Percentiles rank a stretch among this genome's conserved stretches.
Evolutionary conservation across 805 yeast genomes (phyloP).

Genomic region (Starmera caribaea): DNA sequence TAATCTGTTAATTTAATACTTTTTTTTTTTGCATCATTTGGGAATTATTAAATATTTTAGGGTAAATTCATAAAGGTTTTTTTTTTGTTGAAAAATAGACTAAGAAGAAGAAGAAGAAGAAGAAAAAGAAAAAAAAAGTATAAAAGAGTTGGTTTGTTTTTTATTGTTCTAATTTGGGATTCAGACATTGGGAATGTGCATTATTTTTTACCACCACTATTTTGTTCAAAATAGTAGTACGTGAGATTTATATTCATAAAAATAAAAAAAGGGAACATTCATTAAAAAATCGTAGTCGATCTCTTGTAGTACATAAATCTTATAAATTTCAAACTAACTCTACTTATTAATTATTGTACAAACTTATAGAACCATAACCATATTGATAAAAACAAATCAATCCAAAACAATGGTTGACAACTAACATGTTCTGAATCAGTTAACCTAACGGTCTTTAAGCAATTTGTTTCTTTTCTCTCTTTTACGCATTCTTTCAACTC

Average conservation of each 20-base stretch:
- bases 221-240: too few species aligned
- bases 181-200: slow-evolving; percentile 16
- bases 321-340: too few species aligned
- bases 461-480: slow-evolving; percentile 93
- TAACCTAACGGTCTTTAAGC: slow-evolving; percentile 68
- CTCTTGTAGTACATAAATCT: too few species aligned
- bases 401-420: too few species aligned
- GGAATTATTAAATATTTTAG: background rate
- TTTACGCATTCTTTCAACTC: slow-evolving; percentile 80
- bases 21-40: background rate
- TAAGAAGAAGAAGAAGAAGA: background rate
- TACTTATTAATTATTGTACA: too few species aligned
- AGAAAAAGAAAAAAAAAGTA: slow-evolving; percentile 4
- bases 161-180: slow-evolving; percentile 10
- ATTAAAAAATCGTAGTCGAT: too few species aligned
- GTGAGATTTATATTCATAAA: too few species aligned
- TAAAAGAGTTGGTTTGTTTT: slow-evolving; percentile 13
- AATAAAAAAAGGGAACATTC: too few species aligned
- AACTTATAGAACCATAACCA: too few species aligned
- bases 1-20: background rate
- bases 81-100: too few species aligned
- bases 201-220: background rate
- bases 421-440: too few species aligned
- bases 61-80: background rate
- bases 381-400: too few species aligned